Evolutionary conservation across 345 rosid genomes (phyloP).

Genomic region (Boechera divaricarpa): DNA sequence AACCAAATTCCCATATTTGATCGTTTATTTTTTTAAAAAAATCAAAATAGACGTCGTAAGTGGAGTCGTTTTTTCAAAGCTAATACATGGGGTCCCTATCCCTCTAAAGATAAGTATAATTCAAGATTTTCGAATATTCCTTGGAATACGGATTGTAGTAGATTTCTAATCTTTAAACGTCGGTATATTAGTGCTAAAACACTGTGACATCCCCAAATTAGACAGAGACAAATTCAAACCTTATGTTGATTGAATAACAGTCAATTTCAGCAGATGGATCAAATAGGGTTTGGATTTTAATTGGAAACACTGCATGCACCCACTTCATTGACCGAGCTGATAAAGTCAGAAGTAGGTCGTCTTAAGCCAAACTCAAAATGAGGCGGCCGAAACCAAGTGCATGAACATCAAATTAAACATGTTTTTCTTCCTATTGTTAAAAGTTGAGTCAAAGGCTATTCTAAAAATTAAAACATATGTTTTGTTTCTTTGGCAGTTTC

Average conservation of each 20-base stretch:
- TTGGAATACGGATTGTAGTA: conserved; percentile 9
- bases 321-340: conserved; percentile 17
- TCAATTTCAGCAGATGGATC: not conserved
- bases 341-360: not conserved
- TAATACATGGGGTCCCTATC: conserved; percentile 25
- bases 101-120: conserved; percentile 37
- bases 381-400: conserved; percentile 31
- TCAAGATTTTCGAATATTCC: conserved; percentile 28
- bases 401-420: conserved; percentile 38
- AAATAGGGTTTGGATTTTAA: not conserved
- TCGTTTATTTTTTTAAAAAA: not conserved
- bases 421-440: conserved; percentile 1
- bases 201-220: not conserved
- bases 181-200: not conserved
- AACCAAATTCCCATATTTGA: not conserved
- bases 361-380: conserved; percentile 6
- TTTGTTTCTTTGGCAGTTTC: not conserved
- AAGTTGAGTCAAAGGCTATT: conserved; percentile 2
- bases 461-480: not conserved
- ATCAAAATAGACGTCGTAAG: not conserved
- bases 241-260: not conserved
- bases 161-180: not conserved
- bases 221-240: not conserved
- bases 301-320: conserved; percentile 16
- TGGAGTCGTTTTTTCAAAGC: conserved; percentile 33